Evolutionary conservation across 805 yeast species (phyloP).

Genomic region (Suhomyces kilbournensis): DNA sequence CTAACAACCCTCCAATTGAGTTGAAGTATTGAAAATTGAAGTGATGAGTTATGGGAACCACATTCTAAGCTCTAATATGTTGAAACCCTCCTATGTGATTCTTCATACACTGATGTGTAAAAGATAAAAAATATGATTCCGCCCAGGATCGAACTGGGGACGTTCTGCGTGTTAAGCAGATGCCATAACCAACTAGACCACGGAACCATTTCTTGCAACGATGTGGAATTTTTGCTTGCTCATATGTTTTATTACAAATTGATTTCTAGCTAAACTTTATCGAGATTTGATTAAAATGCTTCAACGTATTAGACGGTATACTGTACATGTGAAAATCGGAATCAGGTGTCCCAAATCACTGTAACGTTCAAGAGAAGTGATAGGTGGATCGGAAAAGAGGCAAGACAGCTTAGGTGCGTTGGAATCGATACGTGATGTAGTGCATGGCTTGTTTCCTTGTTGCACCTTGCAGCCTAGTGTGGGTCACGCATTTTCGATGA

Average conservation of each 20-base stretch:
- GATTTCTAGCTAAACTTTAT: not conserved
- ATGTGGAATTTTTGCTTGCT: not conserved
- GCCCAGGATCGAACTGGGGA: slow-evolving; percentile 99
- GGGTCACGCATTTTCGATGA: not conserved
- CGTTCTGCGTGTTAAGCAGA: slow-evolving; percentile 99
- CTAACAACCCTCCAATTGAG: too few species aligned
- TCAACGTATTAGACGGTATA: not conserved
- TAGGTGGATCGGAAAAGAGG: too few species aligned
- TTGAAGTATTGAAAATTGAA: too few species aligned
- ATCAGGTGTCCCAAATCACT: not conserved
- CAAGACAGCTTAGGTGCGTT: too few species aligned
- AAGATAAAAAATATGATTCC: slow-evolving; percentile 56
- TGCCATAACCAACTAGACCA: slow-evolving; percentile 99
- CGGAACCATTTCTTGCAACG: slow-evolving; percentile 55
- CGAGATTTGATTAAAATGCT: not conserved
- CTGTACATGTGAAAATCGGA: not conserved
- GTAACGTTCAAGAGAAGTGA: not conserved
- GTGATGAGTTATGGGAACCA: too few species aligned
- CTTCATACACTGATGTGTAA: too few species aligned
- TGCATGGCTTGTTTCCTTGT: not conserved
- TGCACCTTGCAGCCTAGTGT: not conserved
- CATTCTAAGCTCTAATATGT: too few species aligned
- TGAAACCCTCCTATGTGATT: too few species aligned
- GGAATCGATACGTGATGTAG: not conserved
- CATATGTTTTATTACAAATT: too few species aligned